Evolutionary conservation across 768 basidiomycete species (phyloP), one percentile per base, ranked within the genome.

Genomic region (Lactarius tabidus): DNA sequence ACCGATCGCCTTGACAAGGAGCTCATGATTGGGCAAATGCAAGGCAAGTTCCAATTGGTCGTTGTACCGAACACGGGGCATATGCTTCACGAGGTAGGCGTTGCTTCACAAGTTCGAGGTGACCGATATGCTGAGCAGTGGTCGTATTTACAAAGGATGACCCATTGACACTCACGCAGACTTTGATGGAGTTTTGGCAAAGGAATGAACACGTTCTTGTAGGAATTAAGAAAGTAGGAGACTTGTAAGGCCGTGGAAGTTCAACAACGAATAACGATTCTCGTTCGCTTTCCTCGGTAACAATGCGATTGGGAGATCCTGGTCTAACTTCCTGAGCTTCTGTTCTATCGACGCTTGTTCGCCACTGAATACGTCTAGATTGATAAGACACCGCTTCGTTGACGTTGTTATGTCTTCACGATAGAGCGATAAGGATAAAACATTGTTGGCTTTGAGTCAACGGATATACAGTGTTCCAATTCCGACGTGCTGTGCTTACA

Each of bases 1-100:
- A 87, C 95, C 20, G 97, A 99, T 70, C 81, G 95, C 20, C 84
- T 98, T 5, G 97, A 99, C 72, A 89, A 85, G 70, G 87, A 93
- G 69, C 81, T 99, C 54, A 97, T 96, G 89, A 94, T 98, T 57
- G 97, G 84, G 0, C 86, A 87, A 72, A 87, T 87, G 85, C 85
- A 81, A 72, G 84, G 85, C 36, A 98, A 97, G 74, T 99, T 98
- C 76, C 96, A 98, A 76, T 82, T 98, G 74, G 88, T 84, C 28
- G 93, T 99, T 41, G 82, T 96, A 65, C 84, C 86, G 10, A 86
- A 87, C 38, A 92, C 93, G 1, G 96, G 97, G 0, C 97, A 99
- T 72, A 91, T 97, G 79, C 73, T 99, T 28, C 96, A 98, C 54
- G 96, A 98, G 82, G 94, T 93, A 61, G 53, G 84, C 73, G 15